A percentile compares a stretch with the other conserved stretches of the same genome.
phyloP scores from a whole-genome alignment of 1,284 basidiomycete species.

The Marasmius fiardii region DNA sequence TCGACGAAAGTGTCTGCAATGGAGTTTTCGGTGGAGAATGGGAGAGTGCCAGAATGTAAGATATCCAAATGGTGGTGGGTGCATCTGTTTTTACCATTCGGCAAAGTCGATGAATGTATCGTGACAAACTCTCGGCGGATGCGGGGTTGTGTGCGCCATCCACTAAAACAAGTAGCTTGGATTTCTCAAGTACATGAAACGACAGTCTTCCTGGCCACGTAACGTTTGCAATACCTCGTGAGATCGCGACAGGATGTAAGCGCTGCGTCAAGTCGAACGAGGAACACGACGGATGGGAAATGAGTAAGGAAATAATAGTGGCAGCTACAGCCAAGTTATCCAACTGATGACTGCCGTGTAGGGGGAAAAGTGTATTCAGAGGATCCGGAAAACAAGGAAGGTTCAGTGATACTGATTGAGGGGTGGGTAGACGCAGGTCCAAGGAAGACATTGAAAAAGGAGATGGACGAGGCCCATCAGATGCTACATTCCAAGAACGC shows the following conservation, averaged over 20 bases:
- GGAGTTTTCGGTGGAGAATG: conserved; percentile 81
- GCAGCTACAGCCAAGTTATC: conserved; percentile 77
- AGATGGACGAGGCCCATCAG: conserved; percentile 31
- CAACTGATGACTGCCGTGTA: conserved; percentile 83
- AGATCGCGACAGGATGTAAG: conserved; percentile 48
- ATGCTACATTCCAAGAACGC: conserved; percentile 31
- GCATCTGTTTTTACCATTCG: conserved; percentile 17
- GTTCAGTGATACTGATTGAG: conserved; percentile 39
- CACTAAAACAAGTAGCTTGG: conserved; percentile 53
- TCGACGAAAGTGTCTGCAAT: conserved; percentile 61
- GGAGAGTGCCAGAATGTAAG: conserved; percentile 77
- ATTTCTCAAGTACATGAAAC: conserved; percentile 42
- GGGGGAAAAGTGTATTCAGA: conserved; percentile 45
- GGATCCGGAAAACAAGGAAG: conserved; percentile 41
- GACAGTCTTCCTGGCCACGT: conserved; percentile 86
- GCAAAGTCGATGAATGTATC: conserved; percentile 60
- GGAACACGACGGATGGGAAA: conserved; percentile 37
- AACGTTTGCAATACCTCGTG: conserved; percentile 54
- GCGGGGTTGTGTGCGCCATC: conserved; percentile 98
- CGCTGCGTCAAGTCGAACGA: conserved; percentile 24
- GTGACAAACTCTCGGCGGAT: conserved; percentile 67
- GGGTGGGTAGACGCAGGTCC: conserved; percentile 35
- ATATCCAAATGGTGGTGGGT: conserved; percentile 36
- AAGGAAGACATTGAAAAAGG: conserved; percentile 29
- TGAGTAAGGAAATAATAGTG: conserved; percentile 61